phyloP scores from a whole-genome alignment of 768 basidiomycete genomes.

The Tulasnella sp. region DNA sequence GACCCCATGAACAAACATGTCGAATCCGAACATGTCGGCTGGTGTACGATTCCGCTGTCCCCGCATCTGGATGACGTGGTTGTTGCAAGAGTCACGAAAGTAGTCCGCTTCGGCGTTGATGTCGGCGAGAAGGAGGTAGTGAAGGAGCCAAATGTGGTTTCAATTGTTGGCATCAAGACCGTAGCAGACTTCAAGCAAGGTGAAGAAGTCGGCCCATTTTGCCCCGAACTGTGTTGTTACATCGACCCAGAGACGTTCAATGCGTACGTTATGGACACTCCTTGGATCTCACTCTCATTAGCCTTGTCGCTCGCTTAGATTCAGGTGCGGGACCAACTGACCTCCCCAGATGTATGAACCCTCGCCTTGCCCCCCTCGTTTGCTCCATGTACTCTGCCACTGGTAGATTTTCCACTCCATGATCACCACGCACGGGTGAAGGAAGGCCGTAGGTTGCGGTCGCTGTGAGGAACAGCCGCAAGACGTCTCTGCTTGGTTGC shows the following conservation, averaged over 20 bases:
- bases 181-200: conserved; percentile 30
- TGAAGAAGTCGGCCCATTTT: conserved; percentile 38
- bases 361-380: conserved; percentile 6
- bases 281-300: too few relatives aligned
- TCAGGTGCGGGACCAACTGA: too few relatives aligned
- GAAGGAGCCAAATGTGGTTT: conserved; percentile 32
- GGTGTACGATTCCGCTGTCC: conserved; percentile 18
- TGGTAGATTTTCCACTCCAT: conserved; percentile 16
- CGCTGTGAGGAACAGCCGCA: conserved; percentile 26
- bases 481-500: conserved; percentile 20
- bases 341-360: conserved; percentile 20
- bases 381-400: conserved; percentile 19
- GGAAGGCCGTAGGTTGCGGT: conserved; percentile 24
- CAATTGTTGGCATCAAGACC: conserved; percentile 21
- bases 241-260: too few relatives aligned
- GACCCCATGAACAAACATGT: conserved; percentile 14
- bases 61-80: conserved; percentile 13
- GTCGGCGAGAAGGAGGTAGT: conserved; percentile 27
- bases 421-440: conserved; percentile 20
- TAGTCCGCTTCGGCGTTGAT: conserved; percentile 25
- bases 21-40: conserved; percentile 20
- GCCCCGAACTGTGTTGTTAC: conserved; percentile 28
- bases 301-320: too few relatives aligned
- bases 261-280: too few relatives aligned
- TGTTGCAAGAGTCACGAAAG: too few relatives aligned